phyloP scores from a whole-genome alignment of 768 basidiomycete genomes.

The Rhizopogon sp. region DNA sequence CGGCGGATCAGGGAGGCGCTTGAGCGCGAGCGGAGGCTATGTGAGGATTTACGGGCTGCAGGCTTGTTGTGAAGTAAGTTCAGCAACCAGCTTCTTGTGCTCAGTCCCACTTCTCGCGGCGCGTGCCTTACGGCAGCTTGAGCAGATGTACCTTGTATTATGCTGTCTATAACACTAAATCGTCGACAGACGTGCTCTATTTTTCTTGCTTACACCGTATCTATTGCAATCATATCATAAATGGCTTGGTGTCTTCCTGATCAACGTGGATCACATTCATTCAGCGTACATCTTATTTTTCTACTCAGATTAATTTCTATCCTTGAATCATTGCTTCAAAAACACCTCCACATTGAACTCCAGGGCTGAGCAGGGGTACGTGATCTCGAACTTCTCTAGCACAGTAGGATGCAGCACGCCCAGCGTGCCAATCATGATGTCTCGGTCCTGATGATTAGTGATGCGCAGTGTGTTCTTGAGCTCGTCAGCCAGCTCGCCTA shows the following conservation, averaged over 20 bases:
- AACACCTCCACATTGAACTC: constrained; percentile 97
- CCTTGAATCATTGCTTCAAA: constrained; percentile 49
- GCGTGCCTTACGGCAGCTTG: neutral
- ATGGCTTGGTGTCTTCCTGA: neutral
- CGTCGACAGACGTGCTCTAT: neutral
- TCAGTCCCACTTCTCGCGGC: no score
- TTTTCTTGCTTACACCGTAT: neutral
- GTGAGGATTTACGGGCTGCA: constrained; percentile 55
- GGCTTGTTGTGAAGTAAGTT: constrained; percentile 45
- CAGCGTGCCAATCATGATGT: constrained; percentile 79
- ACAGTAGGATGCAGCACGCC: constrained; percentile 94
- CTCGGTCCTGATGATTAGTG: constrained; percentile 28
- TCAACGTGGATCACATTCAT: constrained; percentile 1
- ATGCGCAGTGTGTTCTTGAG: constrained; percentile 41
- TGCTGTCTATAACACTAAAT: neutral
- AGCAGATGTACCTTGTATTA: neutral
- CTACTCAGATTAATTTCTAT: neutral
- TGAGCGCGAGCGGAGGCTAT: constrained; percentile 51
- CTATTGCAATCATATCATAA: neutral
- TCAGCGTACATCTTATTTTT: constrained; percentile 1
- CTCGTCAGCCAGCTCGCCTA: constrained; percentile 28
- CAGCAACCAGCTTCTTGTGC: no score
- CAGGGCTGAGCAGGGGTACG: constrained; percentile 89
- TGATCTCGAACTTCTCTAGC: constrained; percentile 88
- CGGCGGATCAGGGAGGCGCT: constrained; percentile 41